These are phyloP conservation scores for Nadsonia fulvescens DNA, from an alignment of 805 yeast species.

Conservation along the genomic window DNA sequence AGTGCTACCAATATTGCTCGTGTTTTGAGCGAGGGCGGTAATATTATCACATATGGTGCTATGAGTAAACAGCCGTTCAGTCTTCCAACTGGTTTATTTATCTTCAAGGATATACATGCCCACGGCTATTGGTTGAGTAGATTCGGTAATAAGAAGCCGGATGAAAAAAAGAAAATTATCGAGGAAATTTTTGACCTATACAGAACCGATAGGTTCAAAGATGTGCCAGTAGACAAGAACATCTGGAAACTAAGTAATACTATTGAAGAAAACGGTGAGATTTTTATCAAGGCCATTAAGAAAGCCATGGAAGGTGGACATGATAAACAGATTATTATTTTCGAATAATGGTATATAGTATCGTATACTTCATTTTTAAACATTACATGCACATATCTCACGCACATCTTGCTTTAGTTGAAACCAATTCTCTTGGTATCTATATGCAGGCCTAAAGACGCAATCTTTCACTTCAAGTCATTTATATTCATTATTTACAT, in stretches of 20 bases:
- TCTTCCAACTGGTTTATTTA: constrained; percentile 76
- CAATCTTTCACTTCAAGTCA: no score
- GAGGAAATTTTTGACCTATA: constrained; percentile 37
- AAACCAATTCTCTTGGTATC: no score
- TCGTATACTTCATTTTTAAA: no score
- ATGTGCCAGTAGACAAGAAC: constrained; percentile 28
- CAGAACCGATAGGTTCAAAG: constrained; percentile 34
- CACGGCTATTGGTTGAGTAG: constrained; percentile 89
- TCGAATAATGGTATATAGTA: no score
- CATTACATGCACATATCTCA: no score
- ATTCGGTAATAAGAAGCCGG: constrained; percentile 41
- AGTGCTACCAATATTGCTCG: constrained; percentile 69
- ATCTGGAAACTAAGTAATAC: constrained; percentile 20
- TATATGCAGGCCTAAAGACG: no score
- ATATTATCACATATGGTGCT: constrained; percentile 85
- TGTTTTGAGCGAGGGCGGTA: constrained; percentile 56
- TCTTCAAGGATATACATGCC: constrained; percentile 73
- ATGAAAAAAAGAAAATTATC: constrained; percentile 37
- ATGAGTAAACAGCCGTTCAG: constrained; percentile 92
- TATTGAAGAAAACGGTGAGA: constrained; percentile 25
- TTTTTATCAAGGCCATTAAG: constrained; percentile 27
- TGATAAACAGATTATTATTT: constrained; percentile 27
- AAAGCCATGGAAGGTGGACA: constrained; percentile 22
- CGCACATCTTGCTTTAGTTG: no score
- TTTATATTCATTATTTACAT: no score